A percentile compares a stretch with the other conserved stretches of the same genome.
Evolutionary conservation across 345 rosid genomes (phyloP).

Genomic region (Arabidopsis thaliana): TAIR10.1 NC_003076.8:9305501-9306000

Average conservation of each 20-base stretch:
- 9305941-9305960: conserved; percentile 48
- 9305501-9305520: background rate
- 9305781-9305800: conserved; percentile 51
- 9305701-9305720: conserved; percentile 66
- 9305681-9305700: conserved; percentile 57
- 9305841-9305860: background rate
- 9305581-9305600: background rate
- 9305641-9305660: background rate
- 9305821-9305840: background rate
- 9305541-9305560: conserved; percentile 15
- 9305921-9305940: conserved; percentile 67
- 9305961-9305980: conserved; percentile 55
- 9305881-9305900: conserved; percentile 53
- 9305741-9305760: conserved; percentile 46
- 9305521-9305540: background rate
- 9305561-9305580: conserved; percentile 7
- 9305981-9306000: conserved; percentile 63
- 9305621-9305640: background rate
- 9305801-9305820: conserved; percentile 69
- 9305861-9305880: background rate
- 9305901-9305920: conserved; percentile 62
- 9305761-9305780: conserved; percentile 44
- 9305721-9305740: conserved; percentile 67
- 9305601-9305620: background rate
- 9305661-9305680: conserved; percentile 48